phyloP scores from a whole-genome alignment of 1,284 basidiomycete species.

The Wallemia ichthyophaga region DNA sequence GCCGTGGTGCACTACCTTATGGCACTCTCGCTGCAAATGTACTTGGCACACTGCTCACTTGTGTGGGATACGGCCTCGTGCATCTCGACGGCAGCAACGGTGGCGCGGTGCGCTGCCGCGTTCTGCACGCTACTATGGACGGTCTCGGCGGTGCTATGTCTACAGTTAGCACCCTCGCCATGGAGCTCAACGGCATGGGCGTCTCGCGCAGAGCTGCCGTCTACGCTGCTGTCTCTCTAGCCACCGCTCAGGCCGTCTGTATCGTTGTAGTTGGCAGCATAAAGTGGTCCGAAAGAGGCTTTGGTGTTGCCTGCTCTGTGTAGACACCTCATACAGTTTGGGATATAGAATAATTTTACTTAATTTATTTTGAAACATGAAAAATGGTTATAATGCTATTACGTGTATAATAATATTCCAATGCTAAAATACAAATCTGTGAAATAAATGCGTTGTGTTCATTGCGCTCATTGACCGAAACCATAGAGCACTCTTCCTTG shows the following conservation, averaged over 20 bases:
- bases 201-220: neutral
- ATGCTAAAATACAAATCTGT: too few relatives aligned
- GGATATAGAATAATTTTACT: too few relatives aligned
- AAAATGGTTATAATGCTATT: too few relatives aligned
- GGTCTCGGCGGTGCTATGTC: neutral
- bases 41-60: neutral
- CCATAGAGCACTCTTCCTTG: too few relatives aligned
- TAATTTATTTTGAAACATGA: too few relatives aligned
- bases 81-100: neutral
- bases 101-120: neutral
- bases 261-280: neutral
- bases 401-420: too few relatives aligned
- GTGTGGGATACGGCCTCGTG: neutral
- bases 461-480: too few relatives aligned
- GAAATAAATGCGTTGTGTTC: too few relatives aligned
- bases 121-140: neutral
- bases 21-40: neutral
- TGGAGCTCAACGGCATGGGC: neutral
- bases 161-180: neutral
- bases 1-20: neutral
- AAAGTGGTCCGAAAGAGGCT: neutral
- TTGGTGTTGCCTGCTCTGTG: neutral
- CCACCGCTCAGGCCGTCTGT: neutral
- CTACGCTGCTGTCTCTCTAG: neutral
- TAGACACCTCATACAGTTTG: too few relatives aligned